A percentile compares a stretch with the other conserved stretches of the same genome.
These are phyloP conservation scores for Helotiales sp. DNA, from an alignment of 2,329 filamentous ascomycete genomes.

Conservation along the genomic window DNA sequence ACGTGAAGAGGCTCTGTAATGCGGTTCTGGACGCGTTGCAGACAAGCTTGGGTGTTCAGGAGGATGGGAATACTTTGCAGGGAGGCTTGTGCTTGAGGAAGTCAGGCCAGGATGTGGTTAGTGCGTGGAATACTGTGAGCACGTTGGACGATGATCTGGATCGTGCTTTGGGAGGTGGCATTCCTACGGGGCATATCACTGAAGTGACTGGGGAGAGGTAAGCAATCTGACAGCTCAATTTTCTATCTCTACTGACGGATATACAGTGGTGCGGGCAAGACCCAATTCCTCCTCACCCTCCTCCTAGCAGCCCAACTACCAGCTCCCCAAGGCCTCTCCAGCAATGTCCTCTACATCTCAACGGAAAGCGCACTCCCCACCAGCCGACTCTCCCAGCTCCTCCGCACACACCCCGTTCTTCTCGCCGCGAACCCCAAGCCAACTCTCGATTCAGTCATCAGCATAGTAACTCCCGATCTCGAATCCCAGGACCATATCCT, in stretches of 20 bases:
- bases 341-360: slow-evolving; percentile 87
- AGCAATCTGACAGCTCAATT: slow-evolving; percentile 3
- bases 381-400: slow-evolving; percentile 78
- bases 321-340: slow-evolving; percentile 70
- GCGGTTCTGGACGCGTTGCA: slow-evolving; percentile 72
- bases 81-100: slow-evolving; percentile 37
- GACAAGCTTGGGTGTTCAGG: slow-evolving; percentile 50
- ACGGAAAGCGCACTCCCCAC: slow-evolving; percentile 89
- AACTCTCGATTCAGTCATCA: slow-evolving; percentile 77
- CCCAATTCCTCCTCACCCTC: slow-evolving; percentile 86
- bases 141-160: slow-evolving; percentile 81
- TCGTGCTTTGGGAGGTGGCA: slow-evolving; percentile 72
- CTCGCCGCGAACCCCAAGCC: slow-evolving; percentile 52
- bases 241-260: slow-evolving; percentile 28
- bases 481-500: slow-evolving; percentile 96
- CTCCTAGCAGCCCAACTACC: slow-evolving; percentile 85
- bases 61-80: slow-evolving; percentile 20
- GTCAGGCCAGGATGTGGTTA: slow-evolving; percentile 46
- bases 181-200: slow-evolving; percentile 80
- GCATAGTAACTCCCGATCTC: slow-evolving; percentile 84
- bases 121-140: slow-evolving; percentile 68
- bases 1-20: slow-evolving; percentile 75
- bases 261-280: slow-evolving; percentile 83
- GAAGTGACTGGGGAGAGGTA: slow-evolving; percentile 92
- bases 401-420: slow-evolving; percentile 69